Evolutionary conservation across 1,139 yeast genomes (phyloP).

Genomic region (Debaryomycetaceae sp.): DNA sequence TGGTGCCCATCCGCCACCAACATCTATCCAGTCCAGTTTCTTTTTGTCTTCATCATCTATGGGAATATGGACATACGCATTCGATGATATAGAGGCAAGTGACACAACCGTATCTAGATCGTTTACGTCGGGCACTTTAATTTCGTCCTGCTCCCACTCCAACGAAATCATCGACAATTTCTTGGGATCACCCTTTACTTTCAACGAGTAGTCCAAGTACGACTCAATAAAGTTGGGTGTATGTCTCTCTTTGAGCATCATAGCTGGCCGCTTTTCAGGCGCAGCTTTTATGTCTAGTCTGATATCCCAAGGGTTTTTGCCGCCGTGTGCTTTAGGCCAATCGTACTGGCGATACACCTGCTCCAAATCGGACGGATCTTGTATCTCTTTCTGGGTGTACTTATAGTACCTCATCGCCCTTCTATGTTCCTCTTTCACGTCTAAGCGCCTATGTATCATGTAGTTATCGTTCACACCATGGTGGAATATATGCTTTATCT

Average conservation of each 20-base stretch:
- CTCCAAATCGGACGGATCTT: constrained; percentile 18
- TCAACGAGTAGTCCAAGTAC: constrained; percentile 56
- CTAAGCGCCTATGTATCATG: constrained; percentile 41
- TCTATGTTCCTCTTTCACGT: constrained; percentile 40
- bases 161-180: constrained; percentile 39
- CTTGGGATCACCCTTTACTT: constrained; percentile 40
- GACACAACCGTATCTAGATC: constrained; percentile 72
- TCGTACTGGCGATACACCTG: constrained; percentile 25
- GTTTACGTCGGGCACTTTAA: constrained; percentile 65
- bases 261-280: constrained; percentile 22
- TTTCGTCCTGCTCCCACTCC: constrained; percentile 54
- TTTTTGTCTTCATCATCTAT: constrained; percentile 52
- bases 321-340: constrained; percentile 37
- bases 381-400: background rate
- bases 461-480: constrained; percentile 44
- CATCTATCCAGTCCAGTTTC: constrained; percentile 77
- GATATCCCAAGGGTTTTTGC: constrained; percentile 43
- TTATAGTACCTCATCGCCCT: constrained; percentile 2
- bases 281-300: constrained; percentile 24
- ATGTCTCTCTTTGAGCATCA: constrained; percentile 53
- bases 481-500: constrained; percentile 48
- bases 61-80: constrained; percentile 85
- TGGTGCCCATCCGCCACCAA: constrained; percentile 53
- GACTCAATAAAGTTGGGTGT: constrained; percentile 64
- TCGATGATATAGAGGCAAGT: constrained; percentile 82